A percentile compares a stretch with the other conserved stretches of the same genome.
These are phyloP conservation scores for Coffea eugenioides DNA, from an alignment of 257 asterid species.

Conservation along the genomic window DNA sequence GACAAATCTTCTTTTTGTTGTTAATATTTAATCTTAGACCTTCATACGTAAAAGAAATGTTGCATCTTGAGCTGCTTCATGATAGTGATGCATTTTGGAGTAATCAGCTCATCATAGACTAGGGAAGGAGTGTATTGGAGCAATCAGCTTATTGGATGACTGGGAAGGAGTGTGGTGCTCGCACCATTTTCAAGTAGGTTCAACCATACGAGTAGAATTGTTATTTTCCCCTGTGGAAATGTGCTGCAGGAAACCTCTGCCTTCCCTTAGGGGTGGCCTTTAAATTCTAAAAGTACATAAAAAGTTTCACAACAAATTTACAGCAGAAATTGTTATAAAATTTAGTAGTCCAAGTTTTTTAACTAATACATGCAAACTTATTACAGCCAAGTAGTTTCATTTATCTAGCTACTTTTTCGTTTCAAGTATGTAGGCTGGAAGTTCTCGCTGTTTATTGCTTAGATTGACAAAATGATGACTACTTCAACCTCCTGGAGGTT, in stretches of 20 bases:
- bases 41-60: neutral
- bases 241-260: neutral
- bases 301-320: neutral
- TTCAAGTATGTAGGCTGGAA: neutral
- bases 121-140: neutral
- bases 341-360: neutral
- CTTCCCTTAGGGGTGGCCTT: neutral
- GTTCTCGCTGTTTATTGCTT: neutral
- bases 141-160: neutral
- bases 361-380: neutral
- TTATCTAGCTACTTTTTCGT: neutral
- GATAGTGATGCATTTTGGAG: neutral
- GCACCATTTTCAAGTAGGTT: neutral
- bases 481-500: neutral
- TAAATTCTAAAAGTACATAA: neutral
- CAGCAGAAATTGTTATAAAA: neutral
- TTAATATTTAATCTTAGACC: neutral
- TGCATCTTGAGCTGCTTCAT: neutral
- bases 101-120: neutral
- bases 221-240: neutral
- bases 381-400: neutral
- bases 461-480: neutral
- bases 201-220: neutral
- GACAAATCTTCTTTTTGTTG: neutral
- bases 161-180: neutral